A percentile compares a stretch with the other conserved stretches of the same genome.
phyloP scores from a whole-genome alignment of 306 rosid species.

The Fragaria iinumae region DNA sequence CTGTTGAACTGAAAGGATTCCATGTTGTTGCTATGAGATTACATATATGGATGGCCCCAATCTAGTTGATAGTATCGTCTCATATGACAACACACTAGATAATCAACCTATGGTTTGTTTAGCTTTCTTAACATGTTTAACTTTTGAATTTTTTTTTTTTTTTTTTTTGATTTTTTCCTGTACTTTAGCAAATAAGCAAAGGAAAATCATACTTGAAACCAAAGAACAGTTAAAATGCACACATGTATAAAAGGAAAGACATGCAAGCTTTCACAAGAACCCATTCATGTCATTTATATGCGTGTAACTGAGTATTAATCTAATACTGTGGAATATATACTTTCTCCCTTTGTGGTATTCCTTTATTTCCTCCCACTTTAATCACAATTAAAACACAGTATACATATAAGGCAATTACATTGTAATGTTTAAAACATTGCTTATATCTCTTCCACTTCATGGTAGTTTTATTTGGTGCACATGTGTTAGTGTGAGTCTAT shows the following conservation, averaged over 20 bases:
- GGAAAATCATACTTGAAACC: background rate
- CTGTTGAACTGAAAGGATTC: background rate
- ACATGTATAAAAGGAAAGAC: background rate
- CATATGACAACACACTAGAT: background rate
- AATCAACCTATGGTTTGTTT: background rate
- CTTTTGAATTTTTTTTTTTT: background rate
- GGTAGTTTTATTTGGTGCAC: background rate
- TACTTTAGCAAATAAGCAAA: background rate
- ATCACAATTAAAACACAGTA: background rate
- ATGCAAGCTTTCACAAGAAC: background rate
- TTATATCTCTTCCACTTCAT: background rate
- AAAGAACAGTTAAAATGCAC: background rate
- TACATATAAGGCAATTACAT: background rate
- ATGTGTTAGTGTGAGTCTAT: background rate
- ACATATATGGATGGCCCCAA: background rate
- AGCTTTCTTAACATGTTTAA: background rate
- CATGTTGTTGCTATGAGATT: background rate
- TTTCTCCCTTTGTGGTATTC: background rate
- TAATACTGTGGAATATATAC: background rate
- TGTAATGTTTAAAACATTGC: background rate
- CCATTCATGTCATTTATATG: background rate
- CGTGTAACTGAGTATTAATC: background rate
- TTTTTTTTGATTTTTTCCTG: too few relatives aligned
- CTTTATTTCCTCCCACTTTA: background rate
- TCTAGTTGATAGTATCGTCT: background rate